Conservation (phyloP, 148 eudicot species). For the Camellia sinensis region DNA sequence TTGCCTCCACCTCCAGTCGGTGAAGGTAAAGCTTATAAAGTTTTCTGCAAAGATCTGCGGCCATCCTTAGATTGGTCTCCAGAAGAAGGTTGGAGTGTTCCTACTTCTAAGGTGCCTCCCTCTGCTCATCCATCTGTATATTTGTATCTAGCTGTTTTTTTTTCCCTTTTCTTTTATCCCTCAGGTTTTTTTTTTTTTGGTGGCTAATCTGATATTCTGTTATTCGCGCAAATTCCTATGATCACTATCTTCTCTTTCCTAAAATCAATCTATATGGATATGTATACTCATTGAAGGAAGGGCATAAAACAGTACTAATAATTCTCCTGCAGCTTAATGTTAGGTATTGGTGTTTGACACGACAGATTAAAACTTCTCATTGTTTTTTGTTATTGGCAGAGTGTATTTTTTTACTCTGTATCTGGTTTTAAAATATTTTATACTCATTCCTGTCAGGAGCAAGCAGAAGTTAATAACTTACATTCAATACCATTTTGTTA, state of each 20-base stretch:
- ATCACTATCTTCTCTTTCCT: too few species aligned
- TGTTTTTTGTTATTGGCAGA: not conserved
- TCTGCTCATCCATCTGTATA: slow-evolving; percentile 1
- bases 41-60: slow-evolving; percentile 58
- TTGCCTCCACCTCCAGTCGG: slow-evolving; percentile 62
- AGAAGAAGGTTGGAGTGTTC: slow-evolving; percentile 67
- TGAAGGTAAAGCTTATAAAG: slow-evolving; percentile 56
- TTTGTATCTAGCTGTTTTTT: not conserved
- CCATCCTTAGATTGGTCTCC: slow-evolving; percentile 82
- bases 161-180: not conserved
- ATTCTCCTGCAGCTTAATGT: not conserved
- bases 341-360: not conserved
- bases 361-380: not conserved
- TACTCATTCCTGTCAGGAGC: not conserved
- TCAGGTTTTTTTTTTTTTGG: too few species aligned
- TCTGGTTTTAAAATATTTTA: not conserved
- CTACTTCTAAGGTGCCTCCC: slow-evolving; percentile 38
- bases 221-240: too few species aligned
- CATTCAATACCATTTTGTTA: not conserved
- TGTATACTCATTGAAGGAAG: too few species aligned
- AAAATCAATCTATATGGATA: too few species aligned
- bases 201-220: too few species aligned
- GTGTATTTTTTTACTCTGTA: not conserved
- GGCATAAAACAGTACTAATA: too few species aligned
- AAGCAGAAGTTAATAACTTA: not conserved